Base-by-base conservation (phyloP, 2,329 filamentous ascomycete genomes). In the Ascochyta clinopodiicola region DNA sequence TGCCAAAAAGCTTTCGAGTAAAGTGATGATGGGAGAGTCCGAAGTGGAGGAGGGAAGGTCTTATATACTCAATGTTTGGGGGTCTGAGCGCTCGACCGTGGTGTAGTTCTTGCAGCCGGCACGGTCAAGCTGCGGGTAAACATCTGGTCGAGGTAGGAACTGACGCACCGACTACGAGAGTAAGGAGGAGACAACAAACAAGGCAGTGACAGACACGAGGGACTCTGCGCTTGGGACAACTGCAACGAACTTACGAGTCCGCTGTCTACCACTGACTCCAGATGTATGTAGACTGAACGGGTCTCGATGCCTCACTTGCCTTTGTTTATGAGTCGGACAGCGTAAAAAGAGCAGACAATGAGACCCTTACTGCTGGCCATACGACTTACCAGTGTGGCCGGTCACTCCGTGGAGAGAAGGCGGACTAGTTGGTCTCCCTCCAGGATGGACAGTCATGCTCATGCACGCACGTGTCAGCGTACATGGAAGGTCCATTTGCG, bases 1-100 rank as follows among this genome's bases (percentile, higher is more conserved):
- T 37, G 45, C 24, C 42, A 50, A 43, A 45, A 56, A 42, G 46
- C 24, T 44, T 21, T 35, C 1, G 39, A 37, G 27, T 40, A 24
- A 29, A 34, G 35, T 45, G 42, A 40, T 49, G 42, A 50, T 36
- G 40, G 12, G 12, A 46, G 45, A 40, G 29, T 43, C 10, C 21
- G 42, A 45, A 40, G 13, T 15, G 31, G n/a, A 19, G 13, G 25
- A 25, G 3, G 22, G 24, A 6, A 24, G 35, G 29, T 21, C 15
- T 45, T 50, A 42, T 36, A 25, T 50, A 36, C n/a, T 4, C 38
- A 46, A 4, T 39, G 27, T 39, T n/a, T 48, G 32, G 44, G 31
- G 44, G 40, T n/a, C 48, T 44, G 34, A 37, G 48, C 40, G 10
- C 32, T 36, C 12, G 15, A 21, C 7, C 8, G 13, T 34, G 27